Percentiles rank a stretch among this genome's conserved stretches.
Conservation (phyloP, 2,329 filamentous ascomycete genomes). For the Ophiostoma tasmaniense region DNA sequence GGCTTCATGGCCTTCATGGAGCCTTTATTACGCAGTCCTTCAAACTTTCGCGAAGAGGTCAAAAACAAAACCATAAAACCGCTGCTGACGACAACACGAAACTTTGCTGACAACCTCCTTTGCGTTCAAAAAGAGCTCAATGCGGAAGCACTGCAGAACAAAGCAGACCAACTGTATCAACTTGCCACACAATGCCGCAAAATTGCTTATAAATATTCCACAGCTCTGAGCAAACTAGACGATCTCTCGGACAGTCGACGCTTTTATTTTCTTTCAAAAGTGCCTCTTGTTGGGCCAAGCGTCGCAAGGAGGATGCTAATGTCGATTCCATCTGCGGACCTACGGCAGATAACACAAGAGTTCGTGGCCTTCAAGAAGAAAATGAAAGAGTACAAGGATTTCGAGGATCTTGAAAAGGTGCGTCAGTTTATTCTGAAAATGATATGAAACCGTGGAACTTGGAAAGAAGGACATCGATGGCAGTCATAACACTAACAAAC, state of each 20-base stretch:
- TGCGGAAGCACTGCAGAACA: background rate
- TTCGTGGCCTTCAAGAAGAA: background rate
- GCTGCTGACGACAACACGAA: no score
- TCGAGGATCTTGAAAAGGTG: background rate
- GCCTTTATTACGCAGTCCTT: no score
- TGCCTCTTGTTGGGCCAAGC: background rate
- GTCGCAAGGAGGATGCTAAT: background rate
- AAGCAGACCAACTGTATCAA: background rate
- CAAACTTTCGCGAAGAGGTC: no score
- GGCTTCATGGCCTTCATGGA: no score
- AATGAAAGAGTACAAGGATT: background rate
- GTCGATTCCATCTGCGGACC: background rate
- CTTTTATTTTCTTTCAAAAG: background rate
- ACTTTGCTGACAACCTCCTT: no score
- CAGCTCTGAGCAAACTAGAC: background rate
- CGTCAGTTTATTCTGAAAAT: background rate
- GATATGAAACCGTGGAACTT: background rate
- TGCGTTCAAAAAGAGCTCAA: no score
- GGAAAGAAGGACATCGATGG: no score
- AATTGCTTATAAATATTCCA: background rate
- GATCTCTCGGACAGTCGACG: background rate
- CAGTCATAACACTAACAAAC: background rate
- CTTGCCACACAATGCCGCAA: background rate
- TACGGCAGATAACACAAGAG: background rate
- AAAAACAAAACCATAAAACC: no score